Evolutionary conservation across 2,329 filamentous ascomycete species (phyloP).

Genomic region (Ophiostoma quercus): DNA sequence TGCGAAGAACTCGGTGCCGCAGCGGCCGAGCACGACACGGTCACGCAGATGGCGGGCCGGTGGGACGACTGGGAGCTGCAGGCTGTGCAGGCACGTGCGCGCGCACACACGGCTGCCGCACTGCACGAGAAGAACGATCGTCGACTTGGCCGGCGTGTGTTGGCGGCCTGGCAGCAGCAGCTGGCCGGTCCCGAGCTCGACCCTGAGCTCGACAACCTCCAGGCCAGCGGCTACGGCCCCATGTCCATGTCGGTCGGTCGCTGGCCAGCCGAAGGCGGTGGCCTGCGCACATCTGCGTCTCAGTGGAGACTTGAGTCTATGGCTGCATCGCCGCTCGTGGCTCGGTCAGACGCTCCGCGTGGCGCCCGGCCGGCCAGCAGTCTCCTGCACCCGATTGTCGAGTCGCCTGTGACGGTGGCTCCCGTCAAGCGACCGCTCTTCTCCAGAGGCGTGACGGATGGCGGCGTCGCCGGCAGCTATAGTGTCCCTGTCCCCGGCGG

Average conservation of each 20-base stretch:
- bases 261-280: not conserved
- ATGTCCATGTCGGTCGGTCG: not conserved
- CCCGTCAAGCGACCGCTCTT: not conserved
- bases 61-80: slow-evolving; percentile 30
- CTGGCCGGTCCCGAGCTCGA: slow-evolving; percentile 16
- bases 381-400: slow-evolving; percentile 21
- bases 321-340: slow-evolving; percentile 16
- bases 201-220: slow-evolving; percentile 5
- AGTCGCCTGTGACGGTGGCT: slow-evolving; percentile 13
- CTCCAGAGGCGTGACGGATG: not conserved
- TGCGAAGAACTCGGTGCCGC: slow-evolving; percentile 20
- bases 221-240: slow-evolving; percentile 16
- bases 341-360: not conserved
- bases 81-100: slow-evolving; percentile 28
- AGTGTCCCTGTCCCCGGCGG: slow-evolving; percentile 19
- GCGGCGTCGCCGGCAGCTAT: slow-evolving; percentile 16
- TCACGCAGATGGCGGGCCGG: slow-evolving; percentile 16
- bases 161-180: slow-evolving; percentile 26
- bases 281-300: not conserved
- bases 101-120: slow-evolving; percentile 25
- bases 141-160: slow-evolving; percentile 24
- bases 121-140: slow-evolving; percentile 28
- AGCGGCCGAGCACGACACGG: slow-evolving; percentile 25
- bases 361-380: slow-evolving; percentile 11
- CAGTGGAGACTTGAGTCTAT: slow-evolving; percentile 15